phyloP scores from a whole-genome alignment of 1,284 basidiomycete genomes.

The Cutaneotrichosporon sp. region DNA sequence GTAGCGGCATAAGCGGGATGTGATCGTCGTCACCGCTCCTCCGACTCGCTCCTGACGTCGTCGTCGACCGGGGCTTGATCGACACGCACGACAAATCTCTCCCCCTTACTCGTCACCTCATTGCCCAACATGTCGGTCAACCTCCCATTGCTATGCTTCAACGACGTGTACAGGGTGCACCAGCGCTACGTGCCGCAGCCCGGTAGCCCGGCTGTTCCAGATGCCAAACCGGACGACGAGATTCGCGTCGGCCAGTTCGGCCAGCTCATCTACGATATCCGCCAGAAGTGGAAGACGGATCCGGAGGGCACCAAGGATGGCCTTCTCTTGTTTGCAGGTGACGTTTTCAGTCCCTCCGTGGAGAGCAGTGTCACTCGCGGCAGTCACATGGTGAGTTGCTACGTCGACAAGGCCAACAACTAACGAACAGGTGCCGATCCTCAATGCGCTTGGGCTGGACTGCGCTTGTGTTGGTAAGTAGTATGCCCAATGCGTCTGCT shows the following conservation, averaged over 20 bases:
- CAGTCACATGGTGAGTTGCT: slow-evolving; percentile 71
- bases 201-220: slow-evolving; percentile 21
- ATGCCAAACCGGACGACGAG: slow-evolving; percentile 13
- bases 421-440: slow-evolving; percentile 61
- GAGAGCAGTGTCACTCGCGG: slow-evolving; percentile 84
- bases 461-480: slow-evolving; percentile 38
- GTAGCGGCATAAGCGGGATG: background rate
- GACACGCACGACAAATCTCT: background rate
- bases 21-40: background rate
- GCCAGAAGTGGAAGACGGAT: slow-evolving; percentile 36
- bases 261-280: slow-evolving; percentile 35
- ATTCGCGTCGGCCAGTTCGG: slow-evolving; percentile 51
- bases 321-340: slow-evolving; percentile 79
- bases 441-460: slow-evolving; percentile 56
- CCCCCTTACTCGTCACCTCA: background rate
- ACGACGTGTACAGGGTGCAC: slow-evolving; percentile 56
- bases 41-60: too few species aligned
- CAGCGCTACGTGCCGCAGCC: slow-evolving; percentile 49
- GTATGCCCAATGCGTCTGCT: slow-evolving; percentile 3
- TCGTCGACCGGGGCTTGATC: background rate
- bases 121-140: slow-evolving; percentile 14
- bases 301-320: slow-evolving; percentile 56
- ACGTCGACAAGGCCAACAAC: background rate
- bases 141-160: slow-evolving; percentile 46
- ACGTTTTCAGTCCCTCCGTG: slow-evolving; percentile 76